Base-by-base conservation (phyloP, 768 basidiomycete genomes). In the Russula foetens region DNA sequence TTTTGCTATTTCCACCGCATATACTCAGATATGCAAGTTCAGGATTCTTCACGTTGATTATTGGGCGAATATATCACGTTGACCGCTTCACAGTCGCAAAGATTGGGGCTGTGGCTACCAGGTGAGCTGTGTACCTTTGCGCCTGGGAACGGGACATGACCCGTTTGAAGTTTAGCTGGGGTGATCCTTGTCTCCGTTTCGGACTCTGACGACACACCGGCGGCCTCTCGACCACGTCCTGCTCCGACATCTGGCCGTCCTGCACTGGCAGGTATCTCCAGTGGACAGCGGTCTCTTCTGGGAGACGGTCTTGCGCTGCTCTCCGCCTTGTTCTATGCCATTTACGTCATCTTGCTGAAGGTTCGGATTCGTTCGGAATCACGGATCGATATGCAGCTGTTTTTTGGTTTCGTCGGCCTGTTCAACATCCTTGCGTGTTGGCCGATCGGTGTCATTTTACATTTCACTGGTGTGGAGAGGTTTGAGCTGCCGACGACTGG, bases 41-140 rank as follows among this genome's bases (percentile, higher is more conserved):
- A 94, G 96, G 96, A 0, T 92, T 99, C 74, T 98, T 98, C 70
- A 98, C 95, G 0, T 75, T 98, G 49, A 87, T 77, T 0, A 76
- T 98, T 51, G 96, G 97, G 3, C 80, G 88, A 23, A 62, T 95
- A 24, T 90, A 92, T 61, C 79, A 80, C 8, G 89, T 98, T 4
- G 97, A 98, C 72, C 77, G 73, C 4, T 71, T 98, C 52, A 88
- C 88, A 0, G 44, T 82, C 2, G 74, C 81, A 7, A 98, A 97
- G 73, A 73, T 91, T 39, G 73, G 77, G 9, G 90, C 93, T 24
- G 94, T 98, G 2, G 65, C 85, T 11, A 80, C 83, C 7, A 93
- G 92, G 94, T 93, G 66, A 48, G 77, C 68, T 4, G 14, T n/a
- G 14, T 17, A 43, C 17, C n/a, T 26, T 35, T 12, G 29, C 33